Base-by-base conservation (phyloP, 306 rosid species). In the Pyrus communis region DNA sequence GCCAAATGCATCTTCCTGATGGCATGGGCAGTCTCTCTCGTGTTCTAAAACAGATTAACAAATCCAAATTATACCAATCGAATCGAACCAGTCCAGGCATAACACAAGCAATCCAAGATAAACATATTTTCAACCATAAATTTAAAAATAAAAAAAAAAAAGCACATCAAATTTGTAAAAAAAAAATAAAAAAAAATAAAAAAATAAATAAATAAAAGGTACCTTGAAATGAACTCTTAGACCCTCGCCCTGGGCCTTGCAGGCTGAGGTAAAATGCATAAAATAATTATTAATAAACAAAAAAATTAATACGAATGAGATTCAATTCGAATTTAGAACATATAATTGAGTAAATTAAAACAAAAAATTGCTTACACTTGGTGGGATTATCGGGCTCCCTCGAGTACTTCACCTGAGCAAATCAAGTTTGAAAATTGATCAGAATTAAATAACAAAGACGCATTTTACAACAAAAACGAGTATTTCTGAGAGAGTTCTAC, bases 171-270 rank as follows among this genome's bases (percentile, higher is more conserved):
- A 61, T 6, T 3, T 64, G 22, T 4, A 17, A 30, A 27, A 63
- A 28, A 21, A n/a, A n/a, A n/a, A n/a, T n/a, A n/a, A n/a, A n/a
- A n/a, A n/a, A n/a, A n/a, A n/a, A n/a, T n/a, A n/a, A n/a, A n/a
- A n/a, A n/a, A n/a, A n/a, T n/a, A n/a, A n/a, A n/a, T n/a, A n/a
- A n/a, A n/a, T n/a, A n/a, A n/a, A 21, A 14, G 23, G 6, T 79
- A 93, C 98, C 98, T 93, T 93, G 70, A 93, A 93, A 82, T 93
- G 98, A 25, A 91, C 97, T 84, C 98, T 87, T 45, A 91, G 96
- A 54, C 89, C 98, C 3, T 89, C 83, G 31, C 98, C 98, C 73
- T 96, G 86, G 21, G 98, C 98, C 82, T 93, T 93, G 92, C 96
- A 89, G 30, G 98, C 98, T 93, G 92, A 33, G 28, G 70, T 35